Percentiles rank a stretch among this genome's conserved stretches.
Conservation (phyloP, 2,329 filamentous ascomycete genomes). For the Epichloe gansuensis region DNA sequence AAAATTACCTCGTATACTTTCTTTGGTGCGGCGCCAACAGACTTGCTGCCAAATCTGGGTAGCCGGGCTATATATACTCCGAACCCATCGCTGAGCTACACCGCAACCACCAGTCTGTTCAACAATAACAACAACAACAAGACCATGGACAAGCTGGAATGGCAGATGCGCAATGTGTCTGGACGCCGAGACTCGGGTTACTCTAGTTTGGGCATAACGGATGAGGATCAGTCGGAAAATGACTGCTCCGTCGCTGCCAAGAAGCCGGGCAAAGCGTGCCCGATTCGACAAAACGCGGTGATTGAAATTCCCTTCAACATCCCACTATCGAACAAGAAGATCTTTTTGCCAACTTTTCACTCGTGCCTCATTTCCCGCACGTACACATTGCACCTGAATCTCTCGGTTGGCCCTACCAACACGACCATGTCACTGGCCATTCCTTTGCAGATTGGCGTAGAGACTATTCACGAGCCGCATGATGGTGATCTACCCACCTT, state of each 20-base stretch:
- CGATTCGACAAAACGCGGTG: constrained; percentile 27
- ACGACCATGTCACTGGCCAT: constrained; percentile 32
- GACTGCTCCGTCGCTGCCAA: constrained; percentile 14
- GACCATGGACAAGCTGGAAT: constrained; percentile 24
- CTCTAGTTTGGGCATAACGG: constrained; percentile 26
- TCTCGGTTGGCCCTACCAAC: constrained; percentile 31
- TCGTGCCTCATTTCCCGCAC: constrained; percentile 43
- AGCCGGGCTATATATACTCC: constrained; percentile 27
- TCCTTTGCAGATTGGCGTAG: constrained; percentile 40
- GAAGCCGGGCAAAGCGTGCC: constrained; percentile 17
- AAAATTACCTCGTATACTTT: constrained; percentile 42
- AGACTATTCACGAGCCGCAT: constrained; percentile 20
- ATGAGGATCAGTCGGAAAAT: constrained; percentile 24
- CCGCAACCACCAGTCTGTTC: constrained; percentile 30
- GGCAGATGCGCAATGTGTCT: constrained; percentile 26
- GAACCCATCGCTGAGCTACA: constrained; percentile 35
- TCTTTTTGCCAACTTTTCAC: constrained; percentile 45
- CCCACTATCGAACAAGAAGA: constrained; percentile 33
- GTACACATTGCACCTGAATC: constrained; percentile 38
- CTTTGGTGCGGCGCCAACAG: constrained; percentile 35
- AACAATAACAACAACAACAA: constrained; percentile 17
- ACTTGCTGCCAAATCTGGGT: constrained; percentile 37
- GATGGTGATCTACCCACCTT: constrained; percentile 34
- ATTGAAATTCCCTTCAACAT: constrained; percentile 37
- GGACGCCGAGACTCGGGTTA: constrained; percentile 42